Evolutionary conservation across 495 filamentous ascomycete species (phyloP).

Genomic region (Rhypophila decipiens): DNA sequence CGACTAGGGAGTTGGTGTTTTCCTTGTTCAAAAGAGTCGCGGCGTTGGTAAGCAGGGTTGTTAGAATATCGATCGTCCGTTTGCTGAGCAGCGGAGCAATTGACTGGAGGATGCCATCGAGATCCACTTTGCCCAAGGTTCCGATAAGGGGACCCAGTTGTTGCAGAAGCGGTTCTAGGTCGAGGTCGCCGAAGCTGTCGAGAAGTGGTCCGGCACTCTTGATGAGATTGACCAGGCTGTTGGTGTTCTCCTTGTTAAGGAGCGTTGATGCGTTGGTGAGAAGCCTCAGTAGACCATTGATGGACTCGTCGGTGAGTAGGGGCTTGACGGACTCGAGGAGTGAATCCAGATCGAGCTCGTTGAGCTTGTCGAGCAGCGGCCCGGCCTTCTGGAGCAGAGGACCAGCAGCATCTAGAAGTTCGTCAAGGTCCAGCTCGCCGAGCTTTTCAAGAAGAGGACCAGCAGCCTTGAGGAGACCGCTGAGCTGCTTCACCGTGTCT

Average conservation of each 20-base stretch:
- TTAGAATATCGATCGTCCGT: background rate
- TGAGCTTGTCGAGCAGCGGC: background rate
- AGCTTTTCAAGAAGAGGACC: conserved; percentile 21
- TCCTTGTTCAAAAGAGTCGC: background rate
- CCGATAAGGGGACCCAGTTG: background rate
- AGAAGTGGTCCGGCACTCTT: background rate
- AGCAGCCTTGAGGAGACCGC: background rate
- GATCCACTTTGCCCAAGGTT: background rate
- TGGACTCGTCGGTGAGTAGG: background rate
- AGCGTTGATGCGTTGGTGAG: background rate
- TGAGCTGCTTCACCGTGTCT: background rate
- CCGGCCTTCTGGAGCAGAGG: background rate
- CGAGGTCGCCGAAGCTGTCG: background rate
- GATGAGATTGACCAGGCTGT: background rate
- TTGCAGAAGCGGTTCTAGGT: background rate
- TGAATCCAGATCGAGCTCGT: background rate
- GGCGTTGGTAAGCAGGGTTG: background rate
- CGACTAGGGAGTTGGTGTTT: background rate
- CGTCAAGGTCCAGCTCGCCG: background rate
- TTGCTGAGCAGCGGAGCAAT: background rate
- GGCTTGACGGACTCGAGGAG: background rate
- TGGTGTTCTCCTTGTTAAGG: background rate
- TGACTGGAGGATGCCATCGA: background rate
- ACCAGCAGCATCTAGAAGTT: background rate
- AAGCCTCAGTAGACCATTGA: background rate